Evolutionary conservation across 805 yeast genomes (phyloP).

Genomic region (Zygosaccharomyces lentus): DNA sequence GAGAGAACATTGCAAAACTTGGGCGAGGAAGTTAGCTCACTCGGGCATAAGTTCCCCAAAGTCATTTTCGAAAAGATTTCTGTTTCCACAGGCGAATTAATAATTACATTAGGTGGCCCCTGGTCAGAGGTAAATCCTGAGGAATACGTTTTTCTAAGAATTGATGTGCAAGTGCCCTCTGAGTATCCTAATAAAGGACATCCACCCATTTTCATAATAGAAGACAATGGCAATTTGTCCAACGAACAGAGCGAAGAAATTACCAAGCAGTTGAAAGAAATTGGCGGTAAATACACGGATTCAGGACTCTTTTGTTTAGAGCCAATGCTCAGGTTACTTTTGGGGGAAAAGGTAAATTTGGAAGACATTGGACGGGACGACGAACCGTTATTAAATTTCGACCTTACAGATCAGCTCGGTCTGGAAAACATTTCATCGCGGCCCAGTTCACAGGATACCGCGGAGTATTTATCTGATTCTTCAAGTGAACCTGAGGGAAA

Average conservation of each 20-base stretch:
- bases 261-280: conserved; percentile 46
- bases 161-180: conserved; percentile 66
- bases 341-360: conserved; percentile 71
- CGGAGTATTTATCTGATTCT: conserved; percentile 32
- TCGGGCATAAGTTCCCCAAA: conserved; percentile 86
- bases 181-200: conserved; percentile 59
- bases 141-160: conserved; percentile 57
- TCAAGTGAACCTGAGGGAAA: conserved; percentile 41
- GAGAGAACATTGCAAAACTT: conserved; percentile 52
- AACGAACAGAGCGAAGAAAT: conserved; percentile 49
- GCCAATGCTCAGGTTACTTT: conserved; percentile 64
- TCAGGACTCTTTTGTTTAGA: conserved; percentile 70
- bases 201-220: conserved; percentile 58
- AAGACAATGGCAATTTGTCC: conserved; percentile 70
- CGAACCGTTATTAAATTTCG: conserved; percentile 32
- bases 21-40: conserved; percentile 87
- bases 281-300: conserved; percentile 53
- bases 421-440: conserved; percentile 36
- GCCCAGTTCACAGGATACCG: conserved; percentile 35
- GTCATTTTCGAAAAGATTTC: conserved; percentile 81
- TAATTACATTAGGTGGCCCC: conserved; percentile 76
- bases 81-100: conserved; percentile 77
- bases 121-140: conserved; percentile 47
- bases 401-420: conserved; percentile 29
- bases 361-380: conserved; percentile 40